A percentile compares a stretch with the other conserved stretches of the same genome.
Conservation (phyloP, 2,329 filamentous ascomycete species). For the Colletotrichum spinosum region DNA sequence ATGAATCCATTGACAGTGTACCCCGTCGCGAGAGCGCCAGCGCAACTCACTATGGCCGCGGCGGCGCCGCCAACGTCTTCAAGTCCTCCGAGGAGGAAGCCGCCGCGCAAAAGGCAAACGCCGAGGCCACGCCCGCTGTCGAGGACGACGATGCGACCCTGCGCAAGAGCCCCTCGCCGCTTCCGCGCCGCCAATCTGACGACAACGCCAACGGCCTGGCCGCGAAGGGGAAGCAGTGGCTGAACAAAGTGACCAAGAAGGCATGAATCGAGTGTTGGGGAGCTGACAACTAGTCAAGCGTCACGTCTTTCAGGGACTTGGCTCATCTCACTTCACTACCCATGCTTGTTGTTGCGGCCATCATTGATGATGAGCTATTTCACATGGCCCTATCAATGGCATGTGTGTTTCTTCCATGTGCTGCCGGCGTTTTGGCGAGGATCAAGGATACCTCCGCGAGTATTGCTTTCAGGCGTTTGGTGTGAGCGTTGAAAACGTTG, state of each 20-base stretch:
- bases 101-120: slow-evolving; percentile 41
- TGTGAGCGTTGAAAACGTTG: slow-evolving; percentile 21
- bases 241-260: slow-evolving; percentile 64
- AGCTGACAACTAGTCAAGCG: too few species aligned
- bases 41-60: slow-evolving; percentile 76
- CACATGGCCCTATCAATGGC: too few species aligned
- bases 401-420: background rate
- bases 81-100: slow-evolving; percentile 57
- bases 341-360: too few species aligned
- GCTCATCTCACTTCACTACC: too few species aligned
- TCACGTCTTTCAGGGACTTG: too few species aligned
- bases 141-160: slow-evolving; percentile 44
- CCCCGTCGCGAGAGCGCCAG: slow-evolving; percentile 68
- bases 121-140: slow-evolving; percentile 46
- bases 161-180: slow-evolving; percentile 36
- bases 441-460: background rate
- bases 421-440: slow-evolving; percentile 7
- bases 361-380: too few species aligned
- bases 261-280: slow-evolving; percentile 41
- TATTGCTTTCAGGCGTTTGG: slow-evolving; percentile 13
- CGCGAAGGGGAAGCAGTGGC: slow-evolving; percentile 60
- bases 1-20: slow-evolving; percentile 51
- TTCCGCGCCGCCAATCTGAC: slow-evolving; percentile 24
- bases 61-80: slow-evolving; percentile 80
- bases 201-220: slow-evolving; percentile 46